These are phyloP conservation scores for Rosa rugosa DNA, from an alignment of 306 rosid genomes.

Conservation along the genomic window DNA sequence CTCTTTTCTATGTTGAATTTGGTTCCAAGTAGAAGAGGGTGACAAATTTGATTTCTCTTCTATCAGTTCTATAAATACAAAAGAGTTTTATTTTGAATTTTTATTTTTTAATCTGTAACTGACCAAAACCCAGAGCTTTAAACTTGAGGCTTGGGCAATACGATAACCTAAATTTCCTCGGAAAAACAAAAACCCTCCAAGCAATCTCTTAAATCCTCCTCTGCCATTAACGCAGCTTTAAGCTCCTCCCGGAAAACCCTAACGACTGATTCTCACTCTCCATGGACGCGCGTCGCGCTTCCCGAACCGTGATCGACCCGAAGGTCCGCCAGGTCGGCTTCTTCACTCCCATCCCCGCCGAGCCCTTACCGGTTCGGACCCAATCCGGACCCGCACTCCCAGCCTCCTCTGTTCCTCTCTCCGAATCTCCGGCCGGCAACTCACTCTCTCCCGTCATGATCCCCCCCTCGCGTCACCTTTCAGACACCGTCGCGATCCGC, in stretches of 20 bases:
- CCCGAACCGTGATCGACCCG: conserved; percentile 57
- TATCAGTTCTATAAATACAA: no score
- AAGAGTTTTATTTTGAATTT: no score
- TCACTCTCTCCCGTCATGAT: conserved; percentile 72
- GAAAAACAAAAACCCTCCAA: neutral
- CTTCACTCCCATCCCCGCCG: conserved; percentile 45
- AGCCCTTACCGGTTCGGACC: conserved; percentile 41
- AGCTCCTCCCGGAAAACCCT: neutral
- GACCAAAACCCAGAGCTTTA: no score
- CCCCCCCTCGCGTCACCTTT: conserved; percentile 59
- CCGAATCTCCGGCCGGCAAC: conserved; percentile 41
- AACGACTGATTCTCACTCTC: conserved; percentile 14
- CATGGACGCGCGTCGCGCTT: conserved; percentile 67
- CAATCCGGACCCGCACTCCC: conserved; percentile 41
- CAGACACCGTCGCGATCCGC: conserved; percentile 38
- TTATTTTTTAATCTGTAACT: no score
- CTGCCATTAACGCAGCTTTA: neutral
- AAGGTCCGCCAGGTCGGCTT: conserved; percentile 77
- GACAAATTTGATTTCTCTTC: no score
- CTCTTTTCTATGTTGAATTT: no score
- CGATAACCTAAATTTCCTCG: neutral
- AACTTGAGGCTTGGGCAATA: no score
- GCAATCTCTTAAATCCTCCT: neutral
- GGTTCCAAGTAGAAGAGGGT: no score
- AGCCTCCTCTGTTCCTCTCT: conserved; percentile 8